Conservation (phyloP, 345 rosid genomes). For the Passiflora organensis region DNA sequence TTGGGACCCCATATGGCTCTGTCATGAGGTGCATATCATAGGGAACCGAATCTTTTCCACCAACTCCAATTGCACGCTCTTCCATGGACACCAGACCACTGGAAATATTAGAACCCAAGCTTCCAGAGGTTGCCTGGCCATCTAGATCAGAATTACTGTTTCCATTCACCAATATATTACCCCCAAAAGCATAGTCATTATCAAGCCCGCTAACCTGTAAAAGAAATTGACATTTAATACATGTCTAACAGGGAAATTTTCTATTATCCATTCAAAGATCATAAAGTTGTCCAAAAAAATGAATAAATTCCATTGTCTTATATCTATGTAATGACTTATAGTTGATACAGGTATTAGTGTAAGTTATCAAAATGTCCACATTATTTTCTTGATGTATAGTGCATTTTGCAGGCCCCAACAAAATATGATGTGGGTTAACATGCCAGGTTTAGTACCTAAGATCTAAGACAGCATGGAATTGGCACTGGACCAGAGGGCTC, state of each 20-base stretch:
- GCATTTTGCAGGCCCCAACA: no score
- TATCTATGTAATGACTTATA: no score
- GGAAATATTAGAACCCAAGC: constrained; percentile 50
- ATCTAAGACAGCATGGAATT: no score
- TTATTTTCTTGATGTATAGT: no score
- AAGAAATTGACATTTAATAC: constrained; percentile 3
- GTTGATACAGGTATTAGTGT: no score
- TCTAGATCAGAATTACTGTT: constrained; percentile 62
- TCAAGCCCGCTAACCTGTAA: constrained; percentile 66
- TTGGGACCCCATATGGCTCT: constrained; percentile 90
- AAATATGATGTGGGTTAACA: no score
- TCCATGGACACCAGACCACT: constrained; percentile 44
- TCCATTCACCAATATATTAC: constrained; percentile 70
- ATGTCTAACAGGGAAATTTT: neutral
- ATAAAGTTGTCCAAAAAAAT: neutral
- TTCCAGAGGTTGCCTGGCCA: constrained; percentile 49
- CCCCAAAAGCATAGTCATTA: constrained; percentile 66
- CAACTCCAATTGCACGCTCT: constrained; percentile 50
- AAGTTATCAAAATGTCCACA: no score
- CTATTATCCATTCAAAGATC: neutral
- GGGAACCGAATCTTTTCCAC: constrained; percentile 59
- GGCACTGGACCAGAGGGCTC: no score
- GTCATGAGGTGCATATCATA: constrained; percentile 75
- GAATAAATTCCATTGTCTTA: neutral
- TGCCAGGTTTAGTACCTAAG: no score